These are phyloP conservation scores for Xylaria sp. DNA, from an alignment of 2,329 filamentous ascomycete genomes.

Conservation along the genomic window DNA sequence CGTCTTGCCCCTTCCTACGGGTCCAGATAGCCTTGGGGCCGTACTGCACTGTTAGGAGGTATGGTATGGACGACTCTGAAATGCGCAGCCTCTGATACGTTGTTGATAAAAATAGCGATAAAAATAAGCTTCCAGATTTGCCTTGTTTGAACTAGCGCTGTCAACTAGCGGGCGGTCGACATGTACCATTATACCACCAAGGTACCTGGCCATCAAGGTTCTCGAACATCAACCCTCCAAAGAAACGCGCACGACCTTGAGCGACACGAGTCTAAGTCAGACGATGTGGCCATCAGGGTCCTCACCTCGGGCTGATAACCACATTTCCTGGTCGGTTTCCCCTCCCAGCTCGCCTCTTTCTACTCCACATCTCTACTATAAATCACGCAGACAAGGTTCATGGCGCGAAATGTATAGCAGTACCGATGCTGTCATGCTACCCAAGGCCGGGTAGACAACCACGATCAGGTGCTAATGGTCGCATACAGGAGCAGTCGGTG, in stretches of 20 bases:
- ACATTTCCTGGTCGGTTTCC: neutral
- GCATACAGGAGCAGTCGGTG: too few relatives aligned
- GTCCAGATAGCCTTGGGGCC: too few relatives aligned
- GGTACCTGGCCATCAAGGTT: conserved; percentile 36
- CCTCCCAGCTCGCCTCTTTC: neutral
- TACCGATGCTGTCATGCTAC: neutral
- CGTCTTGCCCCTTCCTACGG: too few relatives aligned
- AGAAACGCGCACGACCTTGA: neutral
- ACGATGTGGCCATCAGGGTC: conserved; percentile 20
- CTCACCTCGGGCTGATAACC: conserved; percentile 3
- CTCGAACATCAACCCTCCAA: conserved; percentile 19
- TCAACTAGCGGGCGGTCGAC: too few relatives aligned
- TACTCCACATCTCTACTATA: neutral
- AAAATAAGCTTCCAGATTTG: neutral
- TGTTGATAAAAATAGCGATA: neutral
- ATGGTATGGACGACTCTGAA: conserved; percentile 14
- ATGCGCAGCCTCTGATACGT: conserved; percentile 15
- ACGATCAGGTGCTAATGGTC: neutral
- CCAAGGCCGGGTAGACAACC: too few relatives aligned
- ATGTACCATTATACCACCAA: neutral
- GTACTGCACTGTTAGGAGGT: too few relatives aligned
- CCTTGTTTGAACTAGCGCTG: neutral
- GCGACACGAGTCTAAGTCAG: neutral
- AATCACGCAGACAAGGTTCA: neutral
- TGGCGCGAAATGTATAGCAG: neutral